phyloP scores from a whole-genome alignment of 139 green algal genomes.

The Bryopsis sp. region DNA sequence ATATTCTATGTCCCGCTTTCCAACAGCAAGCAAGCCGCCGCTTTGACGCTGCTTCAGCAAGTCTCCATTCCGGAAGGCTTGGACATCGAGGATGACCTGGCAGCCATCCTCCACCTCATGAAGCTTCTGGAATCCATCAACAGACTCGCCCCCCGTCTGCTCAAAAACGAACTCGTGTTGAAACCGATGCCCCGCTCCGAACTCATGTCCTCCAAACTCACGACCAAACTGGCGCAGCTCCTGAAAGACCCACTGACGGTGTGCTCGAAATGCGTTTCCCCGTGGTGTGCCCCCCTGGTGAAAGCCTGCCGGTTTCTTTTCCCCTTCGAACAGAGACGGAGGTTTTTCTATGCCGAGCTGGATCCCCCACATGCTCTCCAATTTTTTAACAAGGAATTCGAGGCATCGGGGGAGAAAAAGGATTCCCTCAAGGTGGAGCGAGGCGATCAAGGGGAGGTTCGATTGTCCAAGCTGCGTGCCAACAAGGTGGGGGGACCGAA shows the following conservation, averaged over 20 bases:
- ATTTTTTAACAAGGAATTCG: slow-evolving; percentile 28
- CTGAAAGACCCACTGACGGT: slow-evolving; percentile 85
- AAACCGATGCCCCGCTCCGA: slow-evolving; percentile 44
- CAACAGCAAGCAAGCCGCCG: not conserved
- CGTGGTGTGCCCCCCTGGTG: slow-evolving; percentile 67
- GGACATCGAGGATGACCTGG: slow-evolving; percentile 18
- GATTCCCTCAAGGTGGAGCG: not conserved
- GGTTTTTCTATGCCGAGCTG: slow-evolving; percentile 45
- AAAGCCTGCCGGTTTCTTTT: slow-evolving; percentile 61
- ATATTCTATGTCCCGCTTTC: too few relatives aligned
- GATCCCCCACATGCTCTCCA: slow-evolving; percentile 38
- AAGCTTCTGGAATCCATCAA: slow-evolving; percentile 63
- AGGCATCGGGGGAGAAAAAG: not conserved
- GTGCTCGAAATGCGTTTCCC: slow-evolving; percentile 69
- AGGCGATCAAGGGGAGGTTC: not conserved
- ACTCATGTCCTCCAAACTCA: slow-evolving; percentile 79
- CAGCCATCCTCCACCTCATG: slow-evolving; percentile 57
- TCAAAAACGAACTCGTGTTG: not conserved
- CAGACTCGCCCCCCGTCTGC: slow-evolving; percentile 24
- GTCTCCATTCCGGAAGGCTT: slow-evolving; percentile 28
- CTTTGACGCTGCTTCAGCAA: not conserved
- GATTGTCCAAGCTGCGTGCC: not conserved
- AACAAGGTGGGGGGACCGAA: too few relatives aligned
- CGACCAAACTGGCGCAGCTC: slow-evolving; percentile 82
- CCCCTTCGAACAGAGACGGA: slow-evolving; percentile 71